A percentile compares a stretch with the other conserved stretches of the same genome.
Evolutionary conservation across 169 alveolate species (phyloP).

Genomic region (Eimeria acervulina): DNA sequence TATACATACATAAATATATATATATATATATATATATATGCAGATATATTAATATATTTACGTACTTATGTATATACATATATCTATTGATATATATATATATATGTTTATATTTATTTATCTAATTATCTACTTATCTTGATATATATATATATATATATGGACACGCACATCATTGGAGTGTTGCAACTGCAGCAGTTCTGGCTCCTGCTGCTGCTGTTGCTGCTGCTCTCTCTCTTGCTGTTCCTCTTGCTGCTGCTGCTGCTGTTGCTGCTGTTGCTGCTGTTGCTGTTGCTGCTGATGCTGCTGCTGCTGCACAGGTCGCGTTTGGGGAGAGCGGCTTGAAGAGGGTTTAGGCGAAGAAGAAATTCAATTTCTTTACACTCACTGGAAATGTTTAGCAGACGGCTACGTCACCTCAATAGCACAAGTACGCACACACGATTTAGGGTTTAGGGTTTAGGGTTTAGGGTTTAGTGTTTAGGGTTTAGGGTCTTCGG

Average conservation of each 20-base stretch:
- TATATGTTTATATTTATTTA: background rate
- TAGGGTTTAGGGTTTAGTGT: background rate
- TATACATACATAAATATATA: background rate
- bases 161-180: too few relatives aligned
- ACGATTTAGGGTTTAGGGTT: conserved; percentile 47
- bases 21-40: background rate
- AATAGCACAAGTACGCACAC: background rate
- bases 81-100: too few relatives aligned
- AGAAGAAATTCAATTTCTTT: too few relatives aligned
- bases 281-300: too few relatives aligned
- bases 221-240: too few relatives aligned
- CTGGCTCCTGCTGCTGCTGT: too few relatives aligned
- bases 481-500: background rate
- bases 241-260: too few relatives aligned
- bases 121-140: too few relatives aligned
- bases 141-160: too few relatives aligned
- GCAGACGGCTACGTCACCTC: background rate
- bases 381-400: background rate
- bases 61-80: background rate
- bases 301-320: too few relatives aligned
- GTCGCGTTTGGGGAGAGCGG: background rate
- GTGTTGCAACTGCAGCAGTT: too few relatives aligned
- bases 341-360: background rate
- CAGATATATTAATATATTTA: background rate
- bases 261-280: too few relatives aligned